These are phyloP conservation scores for Triadica sebifera DNA, from an alignment of 345 rosid genomes.

Conservation along the genomic window DNA sequence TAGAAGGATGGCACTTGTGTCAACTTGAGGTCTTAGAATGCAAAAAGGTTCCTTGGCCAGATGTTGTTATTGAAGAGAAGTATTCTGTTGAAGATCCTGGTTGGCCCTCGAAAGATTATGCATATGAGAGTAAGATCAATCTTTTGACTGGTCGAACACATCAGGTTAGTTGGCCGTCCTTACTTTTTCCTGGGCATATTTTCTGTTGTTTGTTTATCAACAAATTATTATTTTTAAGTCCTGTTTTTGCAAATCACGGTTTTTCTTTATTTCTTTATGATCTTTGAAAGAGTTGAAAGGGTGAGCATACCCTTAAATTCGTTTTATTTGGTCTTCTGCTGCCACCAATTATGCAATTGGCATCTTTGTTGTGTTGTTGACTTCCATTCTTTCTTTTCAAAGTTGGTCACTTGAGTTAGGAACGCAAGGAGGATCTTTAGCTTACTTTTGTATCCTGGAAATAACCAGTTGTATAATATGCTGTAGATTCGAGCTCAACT, in stretches of 20 bases:
- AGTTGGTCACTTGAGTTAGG: not conserved
- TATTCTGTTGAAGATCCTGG: constrained; percentile 58
- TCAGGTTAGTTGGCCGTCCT: constrained; percentile 50
- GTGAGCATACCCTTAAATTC: too few relatives aligned
- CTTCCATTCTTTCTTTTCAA: not conserved
- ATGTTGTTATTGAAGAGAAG: constrained; percentile 44
- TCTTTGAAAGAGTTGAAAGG: too few relatives aligned
- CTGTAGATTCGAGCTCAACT: constrained; percentile 82
- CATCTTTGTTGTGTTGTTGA: not conserved
- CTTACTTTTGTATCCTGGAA: not conserved
- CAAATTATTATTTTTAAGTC: not conserved
- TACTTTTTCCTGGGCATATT: not conserved
- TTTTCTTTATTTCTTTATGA: too few relatives aligned
- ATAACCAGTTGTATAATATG: constrained; percentile 1
- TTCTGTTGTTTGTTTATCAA: not conserved
- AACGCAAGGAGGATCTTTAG: not conserved
- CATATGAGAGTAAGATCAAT: constrained; percentile 83
- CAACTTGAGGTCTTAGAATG: constrained; percentile 89
- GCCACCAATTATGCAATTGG: not conserved
- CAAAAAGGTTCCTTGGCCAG: constrained; percentile 77
- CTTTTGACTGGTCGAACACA: constrained; percentile 91
- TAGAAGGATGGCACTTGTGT: constrained; percentile 75
- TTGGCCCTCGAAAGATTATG: constrained; percentile 60
- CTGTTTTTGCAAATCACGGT: not conserved
- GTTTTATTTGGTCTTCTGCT: too few relatives aligned